Conservation (phyloP, 1,284 basidiomycete genomes). For the Malassezia dermatis region DNA sequence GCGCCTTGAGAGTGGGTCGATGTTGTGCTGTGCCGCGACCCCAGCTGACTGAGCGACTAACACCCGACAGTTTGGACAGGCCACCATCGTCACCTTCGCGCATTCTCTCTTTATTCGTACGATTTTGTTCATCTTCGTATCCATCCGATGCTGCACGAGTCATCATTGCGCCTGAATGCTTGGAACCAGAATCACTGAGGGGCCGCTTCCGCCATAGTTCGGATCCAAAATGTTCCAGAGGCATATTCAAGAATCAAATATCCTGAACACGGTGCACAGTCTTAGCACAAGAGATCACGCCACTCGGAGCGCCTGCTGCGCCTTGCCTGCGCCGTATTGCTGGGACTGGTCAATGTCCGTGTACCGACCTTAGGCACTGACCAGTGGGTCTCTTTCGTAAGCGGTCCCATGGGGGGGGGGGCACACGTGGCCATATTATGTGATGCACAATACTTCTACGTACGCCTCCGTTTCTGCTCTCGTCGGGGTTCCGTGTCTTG, state of each 20-base stretch:
- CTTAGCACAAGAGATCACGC: background rate
- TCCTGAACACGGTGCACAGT: background rate
- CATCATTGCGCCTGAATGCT: background rate
- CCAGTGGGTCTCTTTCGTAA: background rate
- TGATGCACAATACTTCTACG: background rate
- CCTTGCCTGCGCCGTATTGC: background rate
- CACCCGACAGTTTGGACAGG: conserved; percentile 15
- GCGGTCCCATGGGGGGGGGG: background rate
- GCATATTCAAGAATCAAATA: background rate
- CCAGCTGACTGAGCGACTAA: conserved; percentile 17
- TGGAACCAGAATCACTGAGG: background rate
- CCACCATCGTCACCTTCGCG: conserved; percentile 3
- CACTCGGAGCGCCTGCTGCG: background rate
- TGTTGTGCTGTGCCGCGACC: conserved; percentile 5
- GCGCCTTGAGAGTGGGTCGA: background rate
- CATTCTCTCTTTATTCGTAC: background rate
- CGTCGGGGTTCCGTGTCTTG: background rate
- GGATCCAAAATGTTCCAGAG: conserved; percentile 2
- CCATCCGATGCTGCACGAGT: background rate
- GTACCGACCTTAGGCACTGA: background rate
- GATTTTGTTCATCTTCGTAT: background rate
- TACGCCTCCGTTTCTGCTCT: background rate
- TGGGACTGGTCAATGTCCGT: background rate
- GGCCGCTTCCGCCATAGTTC: background rate
- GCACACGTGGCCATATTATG: background rate